A percentile compares a stretch with the other conserved stretches of the same genome.
These are phyloP conservation scores for Cyclanthera cordifolia DNA, from an alignment of 306 rosid species.

Conservation along the genomic window DNA sequence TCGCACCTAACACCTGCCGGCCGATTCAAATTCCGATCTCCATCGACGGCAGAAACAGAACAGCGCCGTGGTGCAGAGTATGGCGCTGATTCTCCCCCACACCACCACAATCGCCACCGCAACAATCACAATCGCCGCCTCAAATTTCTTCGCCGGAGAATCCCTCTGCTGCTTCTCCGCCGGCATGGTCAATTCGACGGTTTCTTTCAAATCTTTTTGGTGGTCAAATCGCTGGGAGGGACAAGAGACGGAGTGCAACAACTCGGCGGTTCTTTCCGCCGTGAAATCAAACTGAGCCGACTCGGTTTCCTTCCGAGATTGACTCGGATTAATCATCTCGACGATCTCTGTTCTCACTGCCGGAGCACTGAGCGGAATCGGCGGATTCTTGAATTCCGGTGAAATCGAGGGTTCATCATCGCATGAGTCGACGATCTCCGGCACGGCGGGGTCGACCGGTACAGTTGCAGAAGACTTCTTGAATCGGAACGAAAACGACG, in stretches of 20 bases:
- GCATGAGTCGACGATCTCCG: neutral
- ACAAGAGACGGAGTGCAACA: neutral
- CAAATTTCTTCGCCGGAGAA: neutral
- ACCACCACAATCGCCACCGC: neutral
- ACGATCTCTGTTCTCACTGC: neutral
- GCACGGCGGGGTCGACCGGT: neutral
- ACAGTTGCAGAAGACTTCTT: constrained; percentile 8
- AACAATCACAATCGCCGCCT: neutral
- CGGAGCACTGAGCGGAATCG: neutral
- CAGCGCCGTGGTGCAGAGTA: neutral
- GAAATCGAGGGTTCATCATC: neutral
- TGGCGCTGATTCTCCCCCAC: neutral
- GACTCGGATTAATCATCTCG: too few relatives aligned
- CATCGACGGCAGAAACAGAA: neutral
- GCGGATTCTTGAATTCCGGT: neutral
- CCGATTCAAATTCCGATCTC: neutral
- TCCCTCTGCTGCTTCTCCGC: too few relatives aligned
- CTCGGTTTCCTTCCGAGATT: too few relatives aligned
- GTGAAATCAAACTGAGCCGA: neutral
- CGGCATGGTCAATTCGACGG: too few relatives aligned
- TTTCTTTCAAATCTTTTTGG: neutral
- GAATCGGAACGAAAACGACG: neutral
- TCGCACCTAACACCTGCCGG: neutral
- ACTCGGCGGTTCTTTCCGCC: neutral
- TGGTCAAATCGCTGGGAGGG: neutral